Base-by-base conservation (phyloP, 2,329 filamentous ascomycete species). In the Fusarium verticillioides region DNA sequence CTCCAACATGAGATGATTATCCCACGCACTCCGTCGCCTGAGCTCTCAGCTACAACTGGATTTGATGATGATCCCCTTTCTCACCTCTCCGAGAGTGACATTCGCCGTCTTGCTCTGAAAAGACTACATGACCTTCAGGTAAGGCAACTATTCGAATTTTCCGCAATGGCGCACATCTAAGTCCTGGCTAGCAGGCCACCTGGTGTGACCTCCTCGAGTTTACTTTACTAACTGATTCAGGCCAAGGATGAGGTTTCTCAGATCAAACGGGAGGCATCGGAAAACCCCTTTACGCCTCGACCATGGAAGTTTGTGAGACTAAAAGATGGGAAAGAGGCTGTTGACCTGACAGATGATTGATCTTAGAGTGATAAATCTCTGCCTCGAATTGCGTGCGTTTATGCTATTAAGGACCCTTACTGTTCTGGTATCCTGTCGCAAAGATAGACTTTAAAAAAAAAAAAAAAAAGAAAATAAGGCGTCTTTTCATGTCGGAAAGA, bases 1-100 rank as follows among this genome's bases (percentile, higher is more conserved):
- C 66, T 79, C 11, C 66, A 76, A 23, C 57, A 50, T 9, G 69
- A 73, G 43, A 64, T 78, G 68, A 72, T 79, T 7, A 70, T 79
- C 3, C 76, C 75, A 46, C 70, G 58, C 21, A 64, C 69, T 12
- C 64, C 73, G 2, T 52, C 71, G 6, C 50, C 57, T 3, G 30
- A 36, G 36, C 12, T 19, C n/a, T 46, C 19, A 19, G 19, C 9
- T 11, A 16, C n/a, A 32, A 9, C 15, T 19, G 4, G 21, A 9
- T 9, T 10, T 7, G 13, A 28, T 16, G 30, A 43, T 16, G 23
- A 54, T 13, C 9, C 7, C 4, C 42, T 69, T 34, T 50, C 56
- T 18, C 23, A 18, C 12, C 63, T 79, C 12, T 68, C 72, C 1
- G 56, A 68, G 4, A 50, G 23, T 8, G 67, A 79, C 13, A 66